phyloP scores from a whole-genome alignment of 2,329 filamentous ascomycete species.

The Acephala macrosclerotiorum region DNA sequence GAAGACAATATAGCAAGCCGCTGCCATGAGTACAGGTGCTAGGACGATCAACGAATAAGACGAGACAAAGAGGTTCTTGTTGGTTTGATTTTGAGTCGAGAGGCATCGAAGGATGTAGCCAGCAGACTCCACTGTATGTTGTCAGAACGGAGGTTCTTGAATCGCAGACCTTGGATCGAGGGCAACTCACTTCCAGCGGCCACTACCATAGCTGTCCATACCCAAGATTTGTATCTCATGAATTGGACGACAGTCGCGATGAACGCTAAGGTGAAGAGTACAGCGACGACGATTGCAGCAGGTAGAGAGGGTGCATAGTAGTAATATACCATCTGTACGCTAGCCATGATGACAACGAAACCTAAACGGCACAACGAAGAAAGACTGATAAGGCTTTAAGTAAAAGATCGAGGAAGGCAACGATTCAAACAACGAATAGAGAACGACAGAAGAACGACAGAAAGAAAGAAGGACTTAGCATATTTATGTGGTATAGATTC shows the following conservation, averaged over 20 bases:
- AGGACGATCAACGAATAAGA: slow-evolving; percentile 43
- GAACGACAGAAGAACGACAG: background rate
- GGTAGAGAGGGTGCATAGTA: slow-evolving; percentile 42
- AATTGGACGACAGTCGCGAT: slow-evolving; percentile 43
- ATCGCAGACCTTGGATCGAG: background rate
- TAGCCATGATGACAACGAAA: background rate
- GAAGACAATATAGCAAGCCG: slow-evolving; percentile 44
- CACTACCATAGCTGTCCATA: slow-evolving; percentile 46
- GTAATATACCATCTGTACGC: slow-evolving; percentile 20
- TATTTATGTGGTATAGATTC: background rate
- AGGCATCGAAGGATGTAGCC: slow-evolving; percentile 36
- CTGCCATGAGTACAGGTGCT: slow-evolving; percentile 45
- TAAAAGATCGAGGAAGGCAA: background rate
- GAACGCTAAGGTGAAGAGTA: slow-evolving; percentile 41
- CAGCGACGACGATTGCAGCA: slow-evolving; percentile 42
- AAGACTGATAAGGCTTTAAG: background rate
- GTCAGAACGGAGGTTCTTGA: background rate
- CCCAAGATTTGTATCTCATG: slow-evolving; percentile 43
- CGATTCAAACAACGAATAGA: background rate
- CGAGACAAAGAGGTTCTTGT: slow-evolving; percentile 37
- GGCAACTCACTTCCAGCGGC: slow-evolving; percentile 42
- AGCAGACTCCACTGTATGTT: slow-evolving; percentile 32
- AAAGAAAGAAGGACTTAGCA: background rate
- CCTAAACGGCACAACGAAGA: background rate
- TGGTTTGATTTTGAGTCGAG: slow-evolving; percentile 25